Base-by-base conservation (phyloP, 148 eudicot species). In the Suaeda aralocaspica region DNA sequence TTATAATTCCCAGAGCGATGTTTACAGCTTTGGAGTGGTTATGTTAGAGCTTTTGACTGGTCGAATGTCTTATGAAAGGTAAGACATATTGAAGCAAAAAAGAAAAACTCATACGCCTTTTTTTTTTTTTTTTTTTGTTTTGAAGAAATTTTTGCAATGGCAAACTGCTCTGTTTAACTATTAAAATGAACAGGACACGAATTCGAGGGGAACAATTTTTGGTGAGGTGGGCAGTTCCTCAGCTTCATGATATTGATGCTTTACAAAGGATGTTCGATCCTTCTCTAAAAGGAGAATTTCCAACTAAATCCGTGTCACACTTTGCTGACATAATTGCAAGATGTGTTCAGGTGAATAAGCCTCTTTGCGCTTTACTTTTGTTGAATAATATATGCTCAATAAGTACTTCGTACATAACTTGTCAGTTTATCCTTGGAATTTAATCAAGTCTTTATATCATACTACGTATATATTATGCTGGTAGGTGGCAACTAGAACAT, bases 151-250 rank as follows among this genome's bases (percentile, higher is more conserved):
- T 15, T 42, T 24, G 31, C 53, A 3, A n/a, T 67, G 12, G 55
- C 57, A 59, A 46, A 52, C 9, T 64, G 34, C 26, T 44, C 0
- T 62, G 62, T 61, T 67, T 61, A 73, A 26, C 65, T 33, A 28
- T 62, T 76, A 36, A 68, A 58, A 64, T 62, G 15, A 64, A 68
- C 72, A 94, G 98, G 67, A 79, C 91, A 44, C 74, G 91, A 53
- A 74, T 25, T 68, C 86, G 97, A 67, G 98, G 87, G 59, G 96
- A 94, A 71, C 92, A 89, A 68, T 82, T 88, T 66, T 71, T 94
- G 66, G 98, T 87, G 56, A 83, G 97, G 79, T 94, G 98, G 98
- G 96, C 98, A 66, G 72, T 94, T 67, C 98, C 98, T 57, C 98
- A 94, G 83, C 96, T 94, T 71, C 92, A 94, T 81, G 98, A 94